Percentiles rank a stretch among this genome's conserved stretches.
Conservation (phyloP, 2,329 filamentous ascomycete species). For the Corinectria fuckeliana region DNA sequence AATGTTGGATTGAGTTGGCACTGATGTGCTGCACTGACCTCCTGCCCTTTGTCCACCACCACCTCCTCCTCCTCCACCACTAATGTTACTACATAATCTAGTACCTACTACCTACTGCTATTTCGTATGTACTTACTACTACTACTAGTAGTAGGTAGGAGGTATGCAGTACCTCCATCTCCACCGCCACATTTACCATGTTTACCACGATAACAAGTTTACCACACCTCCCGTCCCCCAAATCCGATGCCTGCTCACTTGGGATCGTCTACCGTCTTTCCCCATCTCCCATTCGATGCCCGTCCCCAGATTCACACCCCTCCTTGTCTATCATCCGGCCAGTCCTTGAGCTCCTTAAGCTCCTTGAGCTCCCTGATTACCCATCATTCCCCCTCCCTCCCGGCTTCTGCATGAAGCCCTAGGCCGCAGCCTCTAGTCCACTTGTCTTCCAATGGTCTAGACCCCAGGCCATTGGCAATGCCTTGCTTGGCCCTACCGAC, state of each 20-base stretch:
- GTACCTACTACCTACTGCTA: no score
- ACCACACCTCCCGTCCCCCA: conserved; percentile 24
- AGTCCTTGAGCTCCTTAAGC: no score
- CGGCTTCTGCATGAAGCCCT: conserved; percentile 31
- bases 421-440: conserved; percentile 13
- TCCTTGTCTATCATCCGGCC: conserved; percentile 26
- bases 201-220: conserved; percentile 23
- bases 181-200: conserved; percentile 26
- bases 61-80: no score
- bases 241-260: conserved; percentile 30
- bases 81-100: no score
- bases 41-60: conserved; percentile 15
- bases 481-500: conserved; percentile 26
- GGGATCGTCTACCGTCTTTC: conserved; percentile 34
- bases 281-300: conserved; percentile 24
- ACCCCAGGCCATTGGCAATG: conserved; percentile 31
- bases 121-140: no score
- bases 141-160: no score
- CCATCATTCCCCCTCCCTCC: conserved; percentile 10
- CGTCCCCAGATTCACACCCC: conserved; percentile 30
- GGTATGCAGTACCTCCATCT: no score
- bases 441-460: conserved; percentile 26
- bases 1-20: conserved; percentile 8
- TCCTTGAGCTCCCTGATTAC: conserved; percentile 21
- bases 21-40: conserved; percentile 7